These are phyloP conservation scores for Penicillium digitatum DNA, from an alignment of 2,329 filamentous ascomycete genomes.

Conservation along the genomic window DNA sequence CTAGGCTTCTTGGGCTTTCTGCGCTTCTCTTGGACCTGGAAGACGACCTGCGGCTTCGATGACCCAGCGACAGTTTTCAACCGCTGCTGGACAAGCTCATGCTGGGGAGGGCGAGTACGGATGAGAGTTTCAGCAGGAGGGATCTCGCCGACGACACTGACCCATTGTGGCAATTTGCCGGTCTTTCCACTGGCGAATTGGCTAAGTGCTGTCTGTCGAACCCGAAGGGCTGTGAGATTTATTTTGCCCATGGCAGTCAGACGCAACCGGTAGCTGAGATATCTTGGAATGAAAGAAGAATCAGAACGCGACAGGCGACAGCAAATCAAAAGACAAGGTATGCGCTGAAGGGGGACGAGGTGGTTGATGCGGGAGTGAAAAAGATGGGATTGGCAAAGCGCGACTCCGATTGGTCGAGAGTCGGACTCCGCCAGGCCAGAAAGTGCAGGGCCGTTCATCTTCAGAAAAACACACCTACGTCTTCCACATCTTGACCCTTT, in stretches of 20 bases:
- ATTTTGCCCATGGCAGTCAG: slow-evolving; percentile 42
- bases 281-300: not conserved
- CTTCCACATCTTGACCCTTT: slow-evolving; percentile 5
- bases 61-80: slow-evolving; percentile 30
- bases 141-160: slow-evolving; percentile 52
- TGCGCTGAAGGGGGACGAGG: slow-evolving; percentile 9
- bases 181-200: slow-evolving; percentile 38
- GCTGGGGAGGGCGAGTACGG: slow-evolving; percentile 52
- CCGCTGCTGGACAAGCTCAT: slow-evolving; percentile 42
- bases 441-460: slow-evolving; percentile 20
- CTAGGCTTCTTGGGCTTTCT: slow-evolving; percentile 61
- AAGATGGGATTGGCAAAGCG: slow-evolving; percentile 35
- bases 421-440: slow-evolving; percentile 33
- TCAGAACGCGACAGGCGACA: not conserved
- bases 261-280: not conserved
- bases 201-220: slow-evolving; percentile 42
- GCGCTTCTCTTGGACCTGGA: slow-evolving; percentile 35
- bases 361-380: slow-evolving; percentile 29
- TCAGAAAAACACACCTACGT: slow-evolving; percentile 23
- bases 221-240: slow-evolving; percentile 46
- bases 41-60: slow-evolving; percentile 34
- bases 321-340: not conserved
- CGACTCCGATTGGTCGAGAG: slow-evolving; percentile 37
- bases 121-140: slow-evolving; percentile 59
- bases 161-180: slow-evolving; percentile 49